Evolutionary conservation across 2,329 filamentous ascomycete genomes (phyloP), one percentile per base, ranked within the genome.

Genomic region (Ophiocordyceps camponoti-saundersi): DNA sequence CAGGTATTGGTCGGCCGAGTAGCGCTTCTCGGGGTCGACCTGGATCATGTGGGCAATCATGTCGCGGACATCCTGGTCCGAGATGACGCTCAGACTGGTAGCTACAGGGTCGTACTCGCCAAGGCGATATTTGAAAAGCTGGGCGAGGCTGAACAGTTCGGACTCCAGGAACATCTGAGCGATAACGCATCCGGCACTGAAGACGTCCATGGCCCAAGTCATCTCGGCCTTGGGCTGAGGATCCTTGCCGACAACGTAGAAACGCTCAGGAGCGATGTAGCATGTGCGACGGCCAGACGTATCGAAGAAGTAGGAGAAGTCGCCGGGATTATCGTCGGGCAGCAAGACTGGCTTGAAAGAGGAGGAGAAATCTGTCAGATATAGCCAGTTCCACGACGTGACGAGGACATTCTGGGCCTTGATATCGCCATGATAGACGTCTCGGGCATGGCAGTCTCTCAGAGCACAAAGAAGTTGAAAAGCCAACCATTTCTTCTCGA

Each of bases 381-480:
- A 98, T 2, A 98, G 73, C 92, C 93, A 98, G 66, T 96, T 95
- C 92, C 92, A 98, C 7, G 92, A 96, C 0, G 92, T 98, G 45
- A 98, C 90, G 44, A 98, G 70, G 34, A 94, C 79, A 57, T 98
- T 98, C 64, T 98, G 90, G 1, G 90, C 92, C 70, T 98, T 98
- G 69, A 98, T 96, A 59, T 98, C 93, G 48, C 92, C 93, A 60
- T 98, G 92, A 61, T 89, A 96, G 46, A 98, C 73, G 56, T 93
- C 85, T 44, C 83, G 76, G 26, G 83, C 73, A 62, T 98, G 92
- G 56, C 87, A 95, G 63, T 98, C 93, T 48, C 89, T 80, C 49
- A 98, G 70, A 3, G 86, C 89, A 62, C 88, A 95, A 12, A 98
- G 74, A 3, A 98, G 75, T 66, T 98, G 92, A 57, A 95, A 98